Evolutionary conservation across 2,329 filamentous ascomycete genomes (phyloP).

Genomic region (Microascus cirrosus): DNA sequence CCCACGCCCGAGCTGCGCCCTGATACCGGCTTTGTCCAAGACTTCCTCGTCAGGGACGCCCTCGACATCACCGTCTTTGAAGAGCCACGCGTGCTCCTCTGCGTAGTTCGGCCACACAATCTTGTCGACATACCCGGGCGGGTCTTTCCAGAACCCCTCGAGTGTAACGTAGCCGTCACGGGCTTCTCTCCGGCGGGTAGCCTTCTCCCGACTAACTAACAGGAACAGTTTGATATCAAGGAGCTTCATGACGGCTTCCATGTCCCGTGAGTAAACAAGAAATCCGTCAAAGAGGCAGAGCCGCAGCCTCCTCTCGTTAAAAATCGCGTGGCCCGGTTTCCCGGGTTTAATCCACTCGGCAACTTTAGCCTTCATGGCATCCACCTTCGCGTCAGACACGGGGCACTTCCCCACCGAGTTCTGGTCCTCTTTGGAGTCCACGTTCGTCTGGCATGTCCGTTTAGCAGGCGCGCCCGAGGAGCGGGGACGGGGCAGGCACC

Average conservation of each 20-base stretch:
- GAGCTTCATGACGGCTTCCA: constrained; percentile 42
- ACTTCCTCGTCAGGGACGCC: constrained; percentile 36
- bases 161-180: constrained; percentile 68
- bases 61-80: constrained; percentile 57
- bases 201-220: constrained; percentile 51
- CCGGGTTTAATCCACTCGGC: constrained; percentile 30
- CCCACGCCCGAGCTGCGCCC: constrained; percentile 32
- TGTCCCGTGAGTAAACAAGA: constrained; percentile 57
- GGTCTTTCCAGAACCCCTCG: constrained; percentile 92
- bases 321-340: constrained; percentile 27
- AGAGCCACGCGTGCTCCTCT: constrained; percentile 69
- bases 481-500: constrained; percentile 7
- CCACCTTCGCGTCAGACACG: constrained; percentile 34
- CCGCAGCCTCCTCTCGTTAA: constrained; percentile 19
- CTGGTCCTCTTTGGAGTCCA: constrained; percentile 47
- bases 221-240: constrained; percentile 75
- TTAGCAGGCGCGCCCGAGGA: constrained; percentile 1
- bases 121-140: constrained; percentile 84
- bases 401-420: constrained; percentile 48
- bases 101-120: constrained; percentile 96
- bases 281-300: constrained; percentile 83
- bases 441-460: constrained; percentile 24
- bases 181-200: constrained; percentile 54
- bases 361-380: constrained; percentile 33
- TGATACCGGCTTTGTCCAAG: constrained; percentile 30